Base-by-base conservation (phyloP, 1,139 yeast species). In the Magnusiomyces suaveolens region DNA sequence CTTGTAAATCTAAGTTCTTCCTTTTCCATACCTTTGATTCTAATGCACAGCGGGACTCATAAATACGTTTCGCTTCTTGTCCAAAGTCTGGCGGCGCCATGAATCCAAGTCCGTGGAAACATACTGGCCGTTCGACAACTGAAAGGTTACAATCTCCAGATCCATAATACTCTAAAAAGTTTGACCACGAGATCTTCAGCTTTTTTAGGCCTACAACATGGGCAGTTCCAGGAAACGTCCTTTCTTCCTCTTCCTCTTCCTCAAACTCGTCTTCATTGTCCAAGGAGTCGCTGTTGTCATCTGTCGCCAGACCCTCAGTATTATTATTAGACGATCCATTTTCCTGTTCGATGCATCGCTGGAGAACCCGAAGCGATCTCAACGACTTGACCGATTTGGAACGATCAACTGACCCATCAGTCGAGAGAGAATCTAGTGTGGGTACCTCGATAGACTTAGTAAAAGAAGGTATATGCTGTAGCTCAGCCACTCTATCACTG, bases 101-200 rank as follows among this genome's bases (percentile, higher is more conserved):
- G 54, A 80, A 71, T 1, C 80, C 80, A 12, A 67, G 67, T 12
- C 72, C 72, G 20, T 70, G 66, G 57, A 79, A 73, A 60, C 83
- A 78, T 0, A 75, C 67, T 0, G 90, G 92, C 54, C 81, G 72
- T 0, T 77, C 75, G 1, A 82, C 76, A 14, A 70, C 70, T 0
- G 86, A 80, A 20, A 84, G 66, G 59, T 83, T 81, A 76, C 77
- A 72, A 60, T 74, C 75, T 1, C 85, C 84, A 70, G 74, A 75
- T 23, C 84, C 77, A 61, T 84, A 84, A 2, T 76, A 75, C 57
- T 83, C 88, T 24, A 81, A 65, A 60, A 82, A 84, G 61, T 82
- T 83, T 3, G 82, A 75, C 65, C 74, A 79, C 0, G 87, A 80
- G 56, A 80, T 65, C 26, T 63, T 66, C 3, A 68, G 56, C 3